Conservation (phyloP, 2,329 filamentous ascomycete genomes). For the Falciphora oryzae region DNA sequence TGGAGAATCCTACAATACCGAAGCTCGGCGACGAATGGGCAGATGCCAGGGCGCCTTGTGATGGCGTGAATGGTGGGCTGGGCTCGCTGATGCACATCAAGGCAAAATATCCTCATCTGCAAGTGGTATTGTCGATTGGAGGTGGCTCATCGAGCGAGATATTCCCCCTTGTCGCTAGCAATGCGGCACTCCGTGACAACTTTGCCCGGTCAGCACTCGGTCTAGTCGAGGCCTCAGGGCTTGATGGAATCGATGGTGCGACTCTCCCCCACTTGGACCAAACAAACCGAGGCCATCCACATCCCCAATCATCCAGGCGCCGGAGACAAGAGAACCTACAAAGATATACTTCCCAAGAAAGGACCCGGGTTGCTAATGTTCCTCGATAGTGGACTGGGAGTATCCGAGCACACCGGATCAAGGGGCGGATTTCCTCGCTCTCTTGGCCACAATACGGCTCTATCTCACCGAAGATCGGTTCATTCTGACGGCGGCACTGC, state of each 20-base stretch:
- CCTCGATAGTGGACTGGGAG: conserved; percentile 67
- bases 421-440: conserved; percentile 63
- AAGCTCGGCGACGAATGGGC: conserved; percentile 77
- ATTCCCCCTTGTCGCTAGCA: conserved; percentile 62
- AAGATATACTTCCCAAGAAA: conserved; percentile 5
- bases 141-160: conserved; percentile 59
- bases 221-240: conserved; percentile 63
- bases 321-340: neutral
- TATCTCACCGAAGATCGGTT: conserved; percentile 64
- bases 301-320: neutral
- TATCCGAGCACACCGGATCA: conserved; percentile 62
- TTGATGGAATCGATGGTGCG: conserved; percentile 74
- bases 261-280: conserved; percentile 2
- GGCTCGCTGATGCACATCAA: conserved; percentile 70
- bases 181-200: conserved; percentile 54
- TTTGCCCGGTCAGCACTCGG: conserved; percentile 64
- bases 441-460: conserved; percentile 61
- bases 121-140: conserved; percentile 72
- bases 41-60: conserved; percentile 65
- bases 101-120: conserved; percentile 61
- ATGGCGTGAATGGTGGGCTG: conserved; percentile 65
- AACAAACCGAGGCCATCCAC: neutral
- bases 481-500: conserved; percentile 65
- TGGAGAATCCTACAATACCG: neutral
- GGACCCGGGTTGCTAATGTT: conserved; percentile 12